These are phyloP conservation scores for Ephemerocybe angulata DNA, from an alignment of 768 basidiomycete species.

Conservation along the genomic window DNA sequence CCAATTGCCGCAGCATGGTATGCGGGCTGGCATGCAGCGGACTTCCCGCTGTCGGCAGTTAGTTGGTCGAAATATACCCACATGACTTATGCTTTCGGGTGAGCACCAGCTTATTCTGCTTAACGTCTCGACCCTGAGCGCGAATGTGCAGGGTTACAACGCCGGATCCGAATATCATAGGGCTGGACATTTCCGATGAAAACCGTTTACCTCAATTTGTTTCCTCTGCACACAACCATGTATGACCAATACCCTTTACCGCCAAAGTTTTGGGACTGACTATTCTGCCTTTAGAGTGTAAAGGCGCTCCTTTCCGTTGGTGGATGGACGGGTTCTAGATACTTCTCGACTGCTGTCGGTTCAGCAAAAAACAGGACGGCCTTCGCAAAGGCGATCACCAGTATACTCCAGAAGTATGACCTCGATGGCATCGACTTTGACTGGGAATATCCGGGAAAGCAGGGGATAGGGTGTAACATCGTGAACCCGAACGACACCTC, in stretches of 20 bases:
- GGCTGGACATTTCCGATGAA: slow-evolving; percentile 41
- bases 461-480: slow-evolving; percentile 69
- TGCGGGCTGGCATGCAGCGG: slow-evolving; percentile 41
- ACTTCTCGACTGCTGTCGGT: slow-evolving; percentile 57
- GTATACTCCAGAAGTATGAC: slow-evolving; percentile 44
- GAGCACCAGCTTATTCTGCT: slow-evolving; percentile 20
- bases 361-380: slow-evolving; percentile 52
- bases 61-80: slow-evolving; percentile 51
- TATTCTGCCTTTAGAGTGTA: slow-evolving; percentile 39
- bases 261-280: slow-evolving; percentile 2
- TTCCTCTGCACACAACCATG: slow-evolving; percentile 36
- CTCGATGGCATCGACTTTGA: slow-evolving; percentile 70
- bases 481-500: slow-evolving; percentile 61
- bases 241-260: slow-evolving; percentile 15
- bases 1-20: slow-evolving; percentile 43
- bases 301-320: slow-evolving; percentile 59
- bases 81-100: slow-evolving; percentile 63
- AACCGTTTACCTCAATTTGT: slow-evolving; percentile 55
- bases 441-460: slow-evolving; percentile 80
- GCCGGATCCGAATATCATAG: slow-evolving; percentile 30
- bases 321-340: slow-evolving; percentile 64
- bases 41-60: slow-evolving; percentile 41
- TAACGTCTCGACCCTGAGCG: background rate
- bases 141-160: slow-evolving; percentile 34
- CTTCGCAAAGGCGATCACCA: slow-evolving; percentile 52